These are phyloP conservation scores for Simplicillium sp. DNA, from an alignment of 2,329 filamentous ascomycete genomes.

Conservation along the genomic window DNA sequence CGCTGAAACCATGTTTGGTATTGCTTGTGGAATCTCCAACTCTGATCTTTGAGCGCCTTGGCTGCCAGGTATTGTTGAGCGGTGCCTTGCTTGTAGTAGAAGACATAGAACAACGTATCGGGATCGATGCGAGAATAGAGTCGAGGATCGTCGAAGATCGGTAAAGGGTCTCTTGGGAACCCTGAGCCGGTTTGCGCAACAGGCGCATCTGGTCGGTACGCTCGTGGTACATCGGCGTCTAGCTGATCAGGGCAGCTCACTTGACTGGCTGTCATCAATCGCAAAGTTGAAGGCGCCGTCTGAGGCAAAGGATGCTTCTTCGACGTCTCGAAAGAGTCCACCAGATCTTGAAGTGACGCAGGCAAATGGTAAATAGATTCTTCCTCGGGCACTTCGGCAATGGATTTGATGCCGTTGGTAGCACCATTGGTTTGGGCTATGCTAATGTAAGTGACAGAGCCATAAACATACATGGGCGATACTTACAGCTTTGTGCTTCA, in stretches of 20 bases:
- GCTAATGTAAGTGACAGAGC: too few species aligned
- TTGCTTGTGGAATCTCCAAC: constrained; percentile 98
- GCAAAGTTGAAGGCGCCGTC: constrained; percentile 57
- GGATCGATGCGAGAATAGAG: constrained; percentile 86
- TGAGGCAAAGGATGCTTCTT: constrained; percentile 58
- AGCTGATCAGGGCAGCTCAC: constrained; percentile 61
- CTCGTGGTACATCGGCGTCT: constrained; percentile 74
- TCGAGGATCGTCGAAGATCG: constrained; percentile 83
- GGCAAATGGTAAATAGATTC: constrained; percentile 92
- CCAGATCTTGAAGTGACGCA: constrained; percentile 75
- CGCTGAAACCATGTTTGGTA: constrained; percentile 99
- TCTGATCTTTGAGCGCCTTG: constrained; percentile 95
- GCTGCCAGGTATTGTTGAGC: constrained; percentile 94
- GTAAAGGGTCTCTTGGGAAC: constrained; percentile 86
- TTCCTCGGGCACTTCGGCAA: constrained; percentile 39
- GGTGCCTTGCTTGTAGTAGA: constrained; percentile 96
- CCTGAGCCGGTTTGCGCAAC: constrained; percentile 67
- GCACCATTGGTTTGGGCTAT: constrained; percentile 36
- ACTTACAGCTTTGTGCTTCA: constrained; percentile 17
- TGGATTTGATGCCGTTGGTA: constrained; percentile 39
- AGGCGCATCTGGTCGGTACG: constrained; percentile 75
- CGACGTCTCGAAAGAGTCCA: constrained; percentile 82
- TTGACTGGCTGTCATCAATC: constrained; percentile 68
- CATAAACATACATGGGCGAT: too few species aligned
- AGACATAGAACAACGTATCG: constrained; percentile 95